Evolutionary conservation across 495 filamentous ascomycete species (phyloP), one percentile per base, ranked within the genome.

Genomic region (Chaetomium tenue): DNA sequence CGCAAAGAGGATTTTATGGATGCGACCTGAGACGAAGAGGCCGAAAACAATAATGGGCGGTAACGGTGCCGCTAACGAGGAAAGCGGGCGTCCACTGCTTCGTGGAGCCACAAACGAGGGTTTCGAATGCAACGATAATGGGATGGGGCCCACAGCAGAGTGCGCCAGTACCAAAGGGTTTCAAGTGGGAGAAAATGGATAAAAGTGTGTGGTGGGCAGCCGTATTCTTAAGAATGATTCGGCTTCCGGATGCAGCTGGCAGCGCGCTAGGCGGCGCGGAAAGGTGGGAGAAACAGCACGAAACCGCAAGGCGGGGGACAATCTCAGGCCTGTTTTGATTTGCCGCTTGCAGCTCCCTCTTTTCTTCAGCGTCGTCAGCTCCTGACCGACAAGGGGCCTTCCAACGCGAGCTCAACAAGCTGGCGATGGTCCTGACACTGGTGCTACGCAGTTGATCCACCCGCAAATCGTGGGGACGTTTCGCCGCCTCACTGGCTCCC

Each of bases 211-310:
- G 63, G 68, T 54, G 55, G 71, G 67, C 25, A 42, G 22, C 59
- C 28, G 60, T 54, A 62, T 66, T 37, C 51, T 71, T 65, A 71
- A 67, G 68, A 65, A 66, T 71, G 62, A 68, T 68, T 70, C 65
- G 69, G 61, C 50, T 51, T 72, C 70, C 68, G 70, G 60, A 70
- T 67, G 64, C 66, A 67, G 65, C 46, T 60, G 40, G 51, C 40
- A 51, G 40, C 42, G 9, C n/a, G 54, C 30, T 52, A 60, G 51
- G 68, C 63, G 63, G 66, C 58, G 66, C 63, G 68, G 68, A 63
- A 63, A 58, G 58, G 54, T 47, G 39, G 67, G 54, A 58, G 61
- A 40, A 37, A 53, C 58, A 66, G 66, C 68, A 58, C 62, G 62
- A 44, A 63, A 60, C 53, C 18, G 50, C 57, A n/a, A 50, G 42